Base-by-base conservation (phyloP, 2,329 filamentous ascomycete species). In the Cryoendolithus antarcticus region DNA sequence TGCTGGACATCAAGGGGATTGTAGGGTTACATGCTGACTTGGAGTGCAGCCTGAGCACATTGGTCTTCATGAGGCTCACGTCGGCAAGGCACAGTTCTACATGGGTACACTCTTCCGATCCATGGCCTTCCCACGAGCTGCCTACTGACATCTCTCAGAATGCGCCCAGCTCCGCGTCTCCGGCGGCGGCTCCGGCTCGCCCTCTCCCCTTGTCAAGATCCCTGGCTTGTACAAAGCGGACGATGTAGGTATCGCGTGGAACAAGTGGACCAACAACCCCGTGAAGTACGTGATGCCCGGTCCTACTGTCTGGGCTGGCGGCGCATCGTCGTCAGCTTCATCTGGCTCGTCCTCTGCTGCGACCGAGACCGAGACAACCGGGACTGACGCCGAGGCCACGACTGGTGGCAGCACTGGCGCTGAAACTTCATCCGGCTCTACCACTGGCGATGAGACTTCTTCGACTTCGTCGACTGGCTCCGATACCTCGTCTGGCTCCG, bases 101-200 rank as follows among this genome's bases (percentile, higher is more conserved):
- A 41, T 41, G 34, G 39, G 24, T 27, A 27, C 24, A 8, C 19
- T 27, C 24, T 27, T 27, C 24, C 19, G 19, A 21, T 21, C 19
- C 19, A 21, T 21, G 19, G 6, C 19, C 19, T 21, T 21, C 19
- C 19, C 19, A 21, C 19, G 19, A 21, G 19, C 19, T 21, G 19
- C 24, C 37, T 28, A 19, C 12, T 27, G 24, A 27, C 24, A 27
- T 27, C 7, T 27, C 24, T 2, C 24, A 27, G 40, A 44, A 33
- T 51, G 48, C 33, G 48, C 43, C 30, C 48, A 51, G 30, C 32
- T 51, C 27, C 35, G 39, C 30, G 38, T 51, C 35, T 33, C 40
- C 24, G 44, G 46, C n/a, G 47, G 47, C 11, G 44, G 45, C 9
- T 40, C 19, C 30, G 44, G 45, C 27, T n/a, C 32, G 32, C 47